Evolutionary conservation across 768 basidiomycete genomes (phyloP).

Genomic region (Polyporus arcularius): DNA sequence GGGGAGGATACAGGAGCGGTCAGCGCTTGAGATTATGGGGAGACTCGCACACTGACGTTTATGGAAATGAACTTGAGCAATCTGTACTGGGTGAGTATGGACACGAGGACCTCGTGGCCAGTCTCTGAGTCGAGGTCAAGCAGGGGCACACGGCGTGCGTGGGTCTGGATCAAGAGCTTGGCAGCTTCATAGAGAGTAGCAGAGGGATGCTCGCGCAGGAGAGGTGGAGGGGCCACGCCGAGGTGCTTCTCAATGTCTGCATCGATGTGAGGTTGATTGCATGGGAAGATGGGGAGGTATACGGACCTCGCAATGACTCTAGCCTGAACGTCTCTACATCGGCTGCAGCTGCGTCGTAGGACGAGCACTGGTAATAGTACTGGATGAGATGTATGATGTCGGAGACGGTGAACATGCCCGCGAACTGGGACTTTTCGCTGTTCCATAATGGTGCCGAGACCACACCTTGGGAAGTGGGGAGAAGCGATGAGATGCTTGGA

Average conservation of each 20-base stretch:
- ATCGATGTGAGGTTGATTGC: conserved; percentile 8
- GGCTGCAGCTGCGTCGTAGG: conserved; percentile 79
- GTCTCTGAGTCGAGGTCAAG: conserved; percentile 94
- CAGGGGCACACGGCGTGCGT: conserved; percentile 90
- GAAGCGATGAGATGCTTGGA: conserved; percentile 7
- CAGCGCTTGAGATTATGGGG: neutral
- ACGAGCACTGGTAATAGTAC: conserved; percentile 88
- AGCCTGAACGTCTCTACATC: conserved; percentile 94
- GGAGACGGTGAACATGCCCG: conserved; percentile 98
- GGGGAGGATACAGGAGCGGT: neutral
- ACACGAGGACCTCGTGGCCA: conserved; percentile 93
- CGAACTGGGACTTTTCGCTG: conserved; percentile 88
- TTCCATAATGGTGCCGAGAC: conserved; percentile 99
- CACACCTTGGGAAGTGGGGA: conserved; percentile 61
- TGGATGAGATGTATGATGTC: conserved; percentile 99
- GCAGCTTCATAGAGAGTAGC: conserved; percentile 90
- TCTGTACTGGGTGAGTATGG: conserved; percentile 95
- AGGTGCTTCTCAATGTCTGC: conserved; percentile 92
- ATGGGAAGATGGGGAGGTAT: conserved; percentile 8
- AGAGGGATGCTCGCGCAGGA: conserved; percentile 85
- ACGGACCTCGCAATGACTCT: conserved; percentile 83
- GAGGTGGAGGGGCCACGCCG: conserved; percentile 88
- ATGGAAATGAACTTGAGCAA: conserved; percentile 98
- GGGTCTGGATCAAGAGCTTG: conserved; percentile 88
- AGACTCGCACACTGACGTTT: conserved; percentile 61